These are phyloP conservation scores for Peronospora farinosa DNA, from an alignment of 352 stramenopile species.

Conservation along the genomic window DNA sequence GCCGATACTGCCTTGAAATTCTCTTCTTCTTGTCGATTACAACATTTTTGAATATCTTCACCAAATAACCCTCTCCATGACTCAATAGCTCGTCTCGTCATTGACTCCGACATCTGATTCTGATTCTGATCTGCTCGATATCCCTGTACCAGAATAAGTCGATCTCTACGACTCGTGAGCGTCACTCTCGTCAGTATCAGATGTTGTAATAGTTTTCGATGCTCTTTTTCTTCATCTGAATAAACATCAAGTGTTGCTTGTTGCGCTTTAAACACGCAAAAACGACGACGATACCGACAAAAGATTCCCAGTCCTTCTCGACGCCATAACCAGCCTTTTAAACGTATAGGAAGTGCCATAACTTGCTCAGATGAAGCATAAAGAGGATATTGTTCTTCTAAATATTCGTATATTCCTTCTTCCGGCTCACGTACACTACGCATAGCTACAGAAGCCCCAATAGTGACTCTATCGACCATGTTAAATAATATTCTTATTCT, in stretches of 20 bases:
- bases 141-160: constrained; percentile 30
- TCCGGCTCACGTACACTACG: constrained; percentile 44
- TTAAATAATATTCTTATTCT: background rate
- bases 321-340: constrained; percentile 55
- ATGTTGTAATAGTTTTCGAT: constrained; percentile 31
- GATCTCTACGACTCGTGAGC: constrained; percentile 28
- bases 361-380: constrained; percentile 1
- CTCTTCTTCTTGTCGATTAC: constrained; percentile 46
- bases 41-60: constrained; percentile 37
- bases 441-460: constrained; percentile 23
- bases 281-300: constrained; percentile 38
- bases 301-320: constrained; percentile 41
- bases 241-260: constrained; percentile 38
- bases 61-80: constrained; percentile 13
- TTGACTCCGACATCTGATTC: constrained; percentile 32
- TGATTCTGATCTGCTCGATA: constrained; percentile 41
- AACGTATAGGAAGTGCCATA: constrained; percentile 28
- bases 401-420: constrained; percentile 56
- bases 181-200: constrained; percentile 44
- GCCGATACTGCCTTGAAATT: constrained; percentile 37
- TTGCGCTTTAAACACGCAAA: constrained; percentile 53
- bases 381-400: constrained; percentile 39
- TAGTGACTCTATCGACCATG: constrained; percentile 24
- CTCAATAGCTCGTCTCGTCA: constrained; percentile 24
- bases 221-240: constrained; percentile 37